Base-by-base conservation (phyloP, 768 basidiomycete species). In the Goffeauzyma gilvescens region DNA sequence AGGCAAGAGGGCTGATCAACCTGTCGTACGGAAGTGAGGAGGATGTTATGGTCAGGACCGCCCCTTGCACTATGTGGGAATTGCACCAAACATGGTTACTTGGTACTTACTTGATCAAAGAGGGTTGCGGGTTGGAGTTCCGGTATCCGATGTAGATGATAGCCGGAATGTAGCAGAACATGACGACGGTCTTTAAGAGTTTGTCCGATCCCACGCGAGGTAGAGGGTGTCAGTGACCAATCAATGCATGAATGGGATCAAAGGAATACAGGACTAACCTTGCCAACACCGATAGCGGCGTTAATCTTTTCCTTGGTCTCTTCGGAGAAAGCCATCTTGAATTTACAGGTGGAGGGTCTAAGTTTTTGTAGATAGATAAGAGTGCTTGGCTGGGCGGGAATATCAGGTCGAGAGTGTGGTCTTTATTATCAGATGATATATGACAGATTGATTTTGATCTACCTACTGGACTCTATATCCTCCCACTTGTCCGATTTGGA, bases 61-160 rank as follows among this genome's bases (percentile, higher is more conserved):
- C 39, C 10, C 3, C 12, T 28, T 30, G 14, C 24, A 14, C 18
- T 28, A 8, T 20, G 9, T 35, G 8, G 9, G 10, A 35, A 8
- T 9, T 35, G 8, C 34, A 12, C 18, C 34, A 35, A 26, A 15
- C 4, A 13, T 32, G 5, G 24, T 14, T 6, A 13, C 1, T 6
- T 23, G 28, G 32, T 31, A 74, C 83, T 55, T 42, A 90, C 87
- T 93, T 89, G 66, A 90, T 90, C 57, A 95, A 69, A 28, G 85
- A 86, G 15, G 89, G 89, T 54, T 87, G 84, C 23, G 89, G 89
- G 59, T 81, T 84, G 59, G 84, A 87, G 53, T 80, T 71, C 41
- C 80, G 82, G 69, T 82, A 93, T 26, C 89, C 90, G 58, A 93
- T 73, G 65, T 87, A 93, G 57, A 96, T 89, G 58, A 96, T 84